Evolutionary conservation across 768 basidiomycete species (phyloP), one percentile per base, ranked within the genome.

Genomic region (Asterophora lycoperdoides): DNA sequence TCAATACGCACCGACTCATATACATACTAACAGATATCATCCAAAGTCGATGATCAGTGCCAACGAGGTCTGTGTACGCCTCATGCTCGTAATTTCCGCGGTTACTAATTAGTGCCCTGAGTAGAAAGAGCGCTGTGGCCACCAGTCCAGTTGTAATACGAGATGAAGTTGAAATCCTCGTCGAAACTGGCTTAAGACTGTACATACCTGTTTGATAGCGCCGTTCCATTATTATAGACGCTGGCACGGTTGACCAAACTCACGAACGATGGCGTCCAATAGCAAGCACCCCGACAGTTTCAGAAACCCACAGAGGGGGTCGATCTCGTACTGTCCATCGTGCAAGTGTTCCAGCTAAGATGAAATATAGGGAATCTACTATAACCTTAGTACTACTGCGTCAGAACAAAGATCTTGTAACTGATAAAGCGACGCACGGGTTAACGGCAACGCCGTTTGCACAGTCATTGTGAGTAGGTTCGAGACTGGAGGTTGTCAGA

Each of bases 91-190:
- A 83, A 54, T 85, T 87, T 5, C 88, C 88, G 0, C 58, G 65
- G 61, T 90, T n/a, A n/a, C n/a, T n/a, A n/a, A n/a, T n/a, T 89
- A 40, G 71, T 66, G 1, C 89, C 85, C 14, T 72, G 65, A 4
- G 85, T 84, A 30, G 80, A 73, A 37, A 88, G 71, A 13, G 83
- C 70, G 10, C 84, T 83, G 43, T 71, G 64, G 13, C 78, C 79
- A 14, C 88, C 87, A 5, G 87, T 89, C 88, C 87, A 90, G 60
- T 86, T 88, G 62, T 86, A 90, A 63, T 80, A 86, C 6, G 85
- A 87, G 44, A 88, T 70, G 58, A 84, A 80, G 62, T 86, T 83
- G 69, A 81, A 89, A 65, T 86, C 62, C 14, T 71, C 70, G 56
- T 88, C 86, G 52, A 85, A 88, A 3, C 82, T 78, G 5, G 76